These are phyloP conservation scores for Tetrapisispora fleetii DNA, from an alignment of 805 yeast species.

Conservation along the genomic window DNA sequence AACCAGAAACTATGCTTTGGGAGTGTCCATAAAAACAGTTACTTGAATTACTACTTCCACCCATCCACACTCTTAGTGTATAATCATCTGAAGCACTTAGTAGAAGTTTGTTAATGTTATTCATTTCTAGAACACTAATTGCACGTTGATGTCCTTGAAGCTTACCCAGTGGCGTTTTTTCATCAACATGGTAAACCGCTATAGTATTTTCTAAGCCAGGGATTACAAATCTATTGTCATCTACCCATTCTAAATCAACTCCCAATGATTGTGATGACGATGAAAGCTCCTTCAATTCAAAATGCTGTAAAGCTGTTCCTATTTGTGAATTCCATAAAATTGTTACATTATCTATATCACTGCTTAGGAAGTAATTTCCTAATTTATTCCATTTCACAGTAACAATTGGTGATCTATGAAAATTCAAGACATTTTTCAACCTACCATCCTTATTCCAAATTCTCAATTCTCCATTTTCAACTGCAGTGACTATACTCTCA, in stretches of 20 bases:
- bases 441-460: conserved; percentile 72
- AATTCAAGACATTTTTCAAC: conserved; percentile 43
- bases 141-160: conserved; percentile 58
- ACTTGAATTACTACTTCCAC: conserved; percentile 44
- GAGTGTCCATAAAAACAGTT: conserved; percentile 45
- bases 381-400: conserved; percentile 51
- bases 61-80: conserved; percentile 65
- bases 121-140: conserved; percentile 48
- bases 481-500: conserved; percentile 48
- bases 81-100: conserved; percentile 75
- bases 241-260: conserved; percentile 66
- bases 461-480: conserved; percentile 62
- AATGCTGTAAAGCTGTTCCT: conserved; percentile 40
- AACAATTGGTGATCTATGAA: conserved; percentile 47
- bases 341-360: conserved; percentile 45
- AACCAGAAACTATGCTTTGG: conserved; percentile 44
- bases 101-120: conserved; percentile 41
- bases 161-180: conserved; percentile 39
- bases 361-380: conserved; percentile 45
- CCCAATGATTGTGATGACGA: conserved; percentile 29
- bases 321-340: conserved; percentile 59
- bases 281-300: conserved; percentile 27
- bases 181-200: conserved; percentile 43
- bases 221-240: conserved; percentile 55
- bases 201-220: conserved; percentile 51